Evolutionary conservation across 2,329 filamentous ascomycete species (phyloP).

Genomic region (Ophiostoma novo-ulmi): DNA sequence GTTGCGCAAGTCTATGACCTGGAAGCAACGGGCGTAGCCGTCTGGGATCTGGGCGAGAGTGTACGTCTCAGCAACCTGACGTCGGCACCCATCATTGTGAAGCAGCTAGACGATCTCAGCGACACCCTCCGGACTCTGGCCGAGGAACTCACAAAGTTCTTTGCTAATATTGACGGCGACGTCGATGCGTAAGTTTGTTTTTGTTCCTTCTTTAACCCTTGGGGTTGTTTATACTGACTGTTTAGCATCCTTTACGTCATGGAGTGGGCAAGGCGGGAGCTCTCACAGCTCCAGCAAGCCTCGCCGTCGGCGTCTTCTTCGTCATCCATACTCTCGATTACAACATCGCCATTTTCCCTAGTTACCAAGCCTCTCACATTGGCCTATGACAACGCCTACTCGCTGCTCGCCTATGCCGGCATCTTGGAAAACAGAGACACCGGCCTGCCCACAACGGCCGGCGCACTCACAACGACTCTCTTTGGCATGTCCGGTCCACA

Average conservation of each 20-base stretch:
- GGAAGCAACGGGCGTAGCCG: slow-evolving; percentile 85
- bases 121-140: slow-evolving; percentile 81
- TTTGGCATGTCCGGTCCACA: slow-evolving; percentile 79
- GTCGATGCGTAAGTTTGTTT: slow-evolving; percentile 61
- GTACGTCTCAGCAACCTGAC: slow-evolving; percentile 87
- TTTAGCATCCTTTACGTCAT: slow-evolving; percentile 80
- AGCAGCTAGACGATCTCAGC: slow-evolving; percentile 77
- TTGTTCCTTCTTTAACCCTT: background rate
- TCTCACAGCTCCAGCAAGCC: slow-evolving; percentile 61
- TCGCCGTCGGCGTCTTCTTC: slow-evolving; percentile 38
- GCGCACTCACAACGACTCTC: slow-evolving; percentile 62
- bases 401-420: slow-evolving; percentile 61
- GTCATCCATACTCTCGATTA: background rate
- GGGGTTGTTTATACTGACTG: background rate
- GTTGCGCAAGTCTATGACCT: slow-evolving; percentile 80
- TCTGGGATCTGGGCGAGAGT: slow-evolving; percentile 91
- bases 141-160: slow-evolving; percentile 83
- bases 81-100: slow-evolving; percentile 77
- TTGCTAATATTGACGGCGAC: slow-evolving; percentile 87
- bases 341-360: slow-evolving; percentile 30
- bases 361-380: slow-evolving; percentile 61
- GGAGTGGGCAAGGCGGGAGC: slow-evolving; percentile 89
- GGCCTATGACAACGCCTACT: slow-evolving; percentile 79
- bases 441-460: slow-evolving; percentile 62
- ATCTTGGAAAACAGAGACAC: slow-evolving; percentile 50